A percentile compares a stretch with the other conserved stretches of the same genome.
Conservation (phyloP, 768 basidiomycete genomes). For the Wakefieldia striispora region DNA sequence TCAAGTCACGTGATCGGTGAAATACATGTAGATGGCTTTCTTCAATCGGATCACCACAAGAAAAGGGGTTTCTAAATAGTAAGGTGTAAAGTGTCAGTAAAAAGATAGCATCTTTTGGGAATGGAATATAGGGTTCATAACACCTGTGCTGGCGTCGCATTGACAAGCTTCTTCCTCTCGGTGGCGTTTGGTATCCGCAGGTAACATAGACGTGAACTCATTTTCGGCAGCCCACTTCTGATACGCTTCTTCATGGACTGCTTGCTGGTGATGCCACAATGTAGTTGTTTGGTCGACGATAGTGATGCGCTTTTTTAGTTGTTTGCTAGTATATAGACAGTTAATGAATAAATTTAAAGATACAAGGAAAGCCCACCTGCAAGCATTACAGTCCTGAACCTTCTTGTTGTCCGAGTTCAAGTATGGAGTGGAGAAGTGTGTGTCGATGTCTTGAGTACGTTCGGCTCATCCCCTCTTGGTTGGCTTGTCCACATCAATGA, state of each 20-base stretch:
- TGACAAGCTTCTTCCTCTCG: not conserved
- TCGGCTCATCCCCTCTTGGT: not conserved
- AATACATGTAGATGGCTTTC: too few species aligned
- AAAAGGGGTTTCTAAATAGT: too few species aligned
- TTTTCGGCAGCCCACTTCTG: conserved; percentile 2
- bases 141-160: too few species aligned
- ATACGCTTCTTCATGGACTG: not conserved
- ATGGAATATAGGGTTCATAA: too few species aligned
- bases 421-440: not conserved
- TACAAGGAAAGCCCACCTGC: not conserved
- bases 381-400: not conserved
- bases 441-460: not conserved
- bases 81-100: too few species aligned
- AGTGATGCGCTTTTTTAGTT: not conserved
- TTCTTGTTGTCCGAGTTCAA: not conserved
- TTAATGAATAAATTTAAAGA: too few species aligned
- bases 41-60: too few species aligned
- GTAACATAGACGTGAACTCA: not conserved
- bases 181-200: not conserved
- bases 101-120: too few species aligned
- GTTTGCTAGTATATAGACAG: not conserved
- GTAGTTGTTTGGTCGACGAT: not conserved
- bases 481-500: conserved; percentile 1
- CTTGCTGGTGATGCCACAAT: not conserved
- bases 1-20: too few species aligned